Conservation (phyloP, 768 basidiomycete genomes). For the Pleurotus giganteus region DNA sequence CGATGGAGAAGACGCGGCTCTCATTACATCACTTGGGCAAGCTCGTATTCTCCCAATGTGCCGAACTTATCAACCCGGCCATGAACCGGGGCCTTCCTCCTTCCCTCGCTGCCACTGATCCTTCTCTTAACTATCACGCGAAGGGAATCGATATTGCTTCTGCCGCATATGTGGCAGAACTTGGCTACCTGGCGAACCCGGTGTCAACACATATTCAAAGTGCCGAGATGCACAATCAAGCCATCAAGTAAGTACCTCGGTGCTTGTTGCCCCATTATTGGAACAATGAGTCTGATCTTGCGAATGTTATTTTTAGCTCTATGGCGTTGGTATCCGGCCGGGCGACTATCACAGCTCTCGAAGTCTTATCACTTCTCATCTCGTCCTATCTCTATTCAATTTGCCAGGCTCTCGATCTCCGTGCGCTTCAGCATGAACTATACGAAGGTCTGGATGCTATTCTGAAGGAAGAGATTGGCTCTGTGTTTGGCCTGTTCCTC, state of each 20-base stretch:
- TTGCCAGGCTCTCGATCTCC: conserved; percentile 83
- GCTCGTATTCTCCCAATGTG: conserved; percentile 65
- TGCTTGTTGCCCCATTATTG: background rate
- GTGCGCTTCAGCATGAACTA: conserved; percentile 72
- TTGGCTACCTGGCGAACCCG: conserved; percentile 75
- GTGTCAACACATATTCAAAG: conserved; percentile 81
- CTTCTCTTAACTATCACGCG: conserved; percentile 72
- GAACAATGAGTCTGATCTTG: conserved; percentile 4
- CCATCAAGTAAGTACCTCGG: conserved; percentile 60
- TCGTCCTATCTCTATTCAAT: conserved; percentile 70
- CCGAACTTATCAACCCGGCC: conserved; percentile 75
- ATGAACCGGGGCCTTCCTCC: conserved; percentile 82
- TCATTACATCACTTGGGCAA: conserved; percentile 69
- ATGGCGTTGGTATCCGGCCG: conserved; percentile 73
- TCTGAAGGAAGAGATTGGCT: conserved; percentile 46
- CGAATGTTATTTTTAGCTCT: conserved; percentile 30
- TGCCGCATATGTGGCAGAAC: conserved; percentile 78
- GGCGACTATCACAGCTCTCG: conserved; percentile 66
- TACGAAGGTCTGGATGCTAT: conserved; percentile 44
- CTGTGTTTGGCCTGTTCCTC: conserved; percentile 42
- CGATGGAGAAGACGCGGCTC: conserved; percentile 87
- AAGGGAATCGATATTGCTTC: conserved; percentile 81
- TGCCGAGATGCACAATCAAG: conserved; percentile 85
- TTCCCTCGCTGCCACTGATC: conserved; percentile 69
- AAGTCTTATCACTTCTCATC: conserved; percentile 68